Conservation (phyloP, 768 basidiomycete genomes). For the Lactifluus pinguis region DNA sequence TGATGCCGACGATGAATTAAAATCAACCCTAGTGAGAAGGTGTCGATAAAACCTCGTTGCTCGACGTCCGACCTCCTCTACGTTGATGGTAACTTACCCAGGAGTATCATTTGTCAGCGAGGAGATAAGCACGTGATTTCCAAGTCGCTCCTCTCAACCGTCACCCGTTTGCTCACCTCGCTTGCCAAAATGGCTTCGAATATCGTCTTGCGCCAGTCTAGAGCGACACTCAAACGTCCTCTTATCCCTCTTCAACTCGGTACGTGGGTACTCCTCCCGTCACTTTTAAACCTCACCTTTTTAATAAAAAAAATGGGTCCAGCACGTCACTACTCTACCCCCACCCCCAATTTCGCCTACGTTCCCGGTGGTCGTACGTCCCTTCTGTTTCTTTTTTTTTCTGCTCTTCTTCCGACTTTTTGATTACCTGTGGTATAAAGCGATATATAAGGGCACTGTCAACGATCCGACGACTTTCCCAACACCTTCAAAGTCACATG, state of each 20-base stretch:
- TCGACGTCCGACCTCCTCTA: too few species aligned
- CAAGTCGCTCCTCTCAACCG: background rate
- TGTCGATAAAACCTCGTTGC: too few species aligned
- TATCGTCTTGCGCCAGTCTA: background rate
- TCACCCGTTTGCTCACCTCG: too few species aligned
- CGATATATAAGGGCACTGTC: conserved; percentile 83
- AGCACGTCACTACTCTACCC: conserved; percentile 11
- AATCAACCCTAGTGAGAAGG: too few species aligned
- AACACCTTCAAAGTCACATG: conserved; percentile 66
- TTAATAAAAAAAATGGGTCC: conserved; percentile 6
- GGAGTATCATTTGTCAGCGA: too few species aligned
- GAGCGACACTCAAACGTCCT: conserved; percentile 1
- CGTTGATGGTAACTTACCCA: too few species aligned
- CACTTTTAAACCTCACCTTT: too few species aligned
- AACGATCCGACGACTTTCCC: conserved; percentile 95
- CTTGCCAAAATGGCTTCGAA: conserved; percentile 3
- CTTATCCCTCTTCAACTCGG: conserved; percentile 2
- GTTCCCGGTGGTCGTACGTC: conserved; percentile 67
- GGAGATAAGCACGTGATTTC: background rate
- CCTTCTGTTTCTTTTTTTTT: background rate
- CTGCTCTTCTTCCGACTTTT: too few species aligned
- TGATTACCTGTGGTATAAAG: conserved; percentile 29
- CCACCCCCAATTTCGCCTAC: conserved; percentile 33
- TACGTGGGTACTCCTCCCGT: background rate
- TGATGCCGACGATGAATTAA: too few species aligned